Evolutionary conservation across 2,329 filamentous ascomycete species (phyloP).

Genomic region (Lasiodiplodia theobromae): DNA sequence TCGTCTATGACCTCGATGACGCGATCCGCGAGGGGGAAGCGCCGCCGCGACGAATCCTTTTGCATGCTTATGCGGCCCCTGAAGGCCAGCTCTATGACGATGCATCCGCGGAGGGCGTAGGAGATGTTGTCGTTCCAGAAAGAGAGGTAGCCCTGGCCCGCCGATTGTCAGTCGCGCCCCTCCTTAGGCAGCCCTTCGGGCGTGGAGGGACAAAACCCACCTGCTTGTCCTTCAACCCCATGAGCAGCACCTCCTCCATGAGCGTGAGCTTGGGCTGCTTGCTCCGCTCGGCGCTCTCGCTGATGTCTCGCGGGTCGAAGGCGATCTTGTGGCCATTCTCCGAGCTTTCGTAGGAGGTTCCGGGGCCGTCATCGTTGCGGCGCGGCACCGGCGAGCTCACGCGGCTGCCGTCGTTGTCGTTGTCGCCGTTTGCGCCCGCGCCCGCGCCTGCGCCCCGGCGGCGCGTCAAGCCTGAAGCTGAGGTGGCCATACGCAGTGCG

Average conservation of each 20-base stretch:
- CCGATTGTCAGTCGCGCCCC: conserved; percentile 31
- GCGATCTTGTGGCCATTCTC: conserved; percentile 99
- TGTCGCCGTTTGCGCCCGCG: conserved; percentile 66
- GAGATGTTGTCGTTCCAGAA: conserved; percentile 99
- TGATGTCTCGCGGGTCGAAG: conserved; percentile 96
- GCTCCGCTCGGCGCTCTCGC: conserved; percentile 92
- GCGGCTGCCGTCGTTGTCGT: conserved; percentile 66
- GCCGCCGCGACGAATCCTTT: conserved; percentile 88
- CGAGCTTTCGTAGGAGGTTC: conserved; percentile 86
- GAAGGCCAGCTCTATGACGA: conserved; percentile 97
- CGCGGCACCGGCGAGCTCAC: conserved; percentile 70
- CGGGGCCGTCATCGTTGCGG: conserved; percentile 65
- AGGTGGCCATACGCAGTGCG: conserved; percentile 63
- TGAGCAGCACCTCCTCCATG: conserved; percentile 96
- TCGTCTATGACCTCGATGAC: conserved; percentile 98
- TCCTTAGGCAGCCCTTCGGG: conserved; percentile 18
- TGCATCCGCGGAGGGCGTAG: conserved; percentile 95
- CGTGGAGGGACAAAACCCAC: conserved; percentile 57
- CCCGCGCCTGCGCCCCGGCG: conserved; percentile 70
- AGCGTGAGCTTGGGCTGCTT: conserved; percentile 98
- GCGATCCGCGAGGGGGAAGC: conserved; percentile 90
- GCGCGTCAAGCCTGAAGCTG: conserved; percentile 76
- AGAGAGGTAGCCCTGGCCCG: conserved; percentile 84
- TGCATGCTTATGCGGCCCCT: conserved; percentile 98
- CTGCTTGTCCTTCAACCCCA: conserved; percentile 99